A percentile compares a stretch with the other conserved stretches of the same genome.
phyloP scores from a whole-genome alignment of 2,329 filamentous ascomycete genomes.

The Sporothrix mexicana region DNA sequence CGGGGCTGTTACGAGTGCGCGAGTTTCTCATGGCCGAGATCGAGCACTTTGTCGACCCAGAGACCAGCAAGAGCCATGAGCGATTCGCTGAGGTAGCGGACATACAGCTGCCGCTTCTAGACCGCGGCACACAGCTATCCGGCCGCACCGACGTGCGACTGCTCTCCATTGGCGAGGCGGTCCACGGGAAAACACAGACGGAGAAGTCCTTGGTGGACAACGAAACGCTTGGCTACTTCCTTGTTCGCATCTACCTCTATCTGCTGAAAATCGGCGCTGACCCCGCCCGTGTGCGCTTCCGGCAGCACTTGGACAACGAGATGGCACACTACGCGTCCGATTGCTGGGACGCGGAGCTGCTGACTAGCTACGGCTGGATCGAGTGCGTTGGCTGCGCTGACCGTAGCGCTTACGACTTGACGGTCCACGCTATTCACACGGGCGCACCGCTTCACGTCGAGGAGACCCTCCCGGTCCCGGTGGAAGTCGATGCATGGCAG shows the following conservation, averaged over 20 bases:
- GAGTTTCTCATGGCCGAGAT: conserved; percentile 99
- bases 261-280: conserved; percentile 87
- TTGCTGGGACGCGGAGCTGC: conserved; percentile 96
- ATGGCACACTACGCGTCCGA: conserved; percentile 92
- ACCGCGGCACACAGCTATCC: conserved; percentile 81
- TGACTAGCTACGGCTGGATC: conserved; percentile 94
- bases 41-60: conserved; percentile 95
- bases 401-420: conserved; percentile 91
- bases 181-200: conserved; percentile 63
- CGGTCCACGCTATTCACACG: conserved; percentile 91
- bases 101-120: conserved; percentile 80
- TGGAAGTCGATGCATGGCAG: too few relatives aligned
- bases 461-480: too few relatives aligned
- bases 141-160: conserved; percentile 59
- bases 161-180: conserved; percentile 83
- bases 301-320: conserved; percentile 87
- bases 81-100: conserved; percentile 87
- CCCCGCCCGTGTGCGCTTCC: conserved; percentile 85
- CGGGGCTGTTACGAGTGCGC: conserved; percentile 88
- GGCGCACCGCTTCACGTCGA: conserved; percentile 68
- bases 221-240: conserved; percentile 96
- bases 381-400: conserved; percentile 94
- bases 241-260: conserved; percentile 92
- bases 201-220: conserved; percentile 74
- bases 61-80: conserved; percentile 91